Evolutionary conservation across 2,329 filamentous ascomycete genomes (phyloP).

Genomic region (Hypomyces perniciosus): DNA sequence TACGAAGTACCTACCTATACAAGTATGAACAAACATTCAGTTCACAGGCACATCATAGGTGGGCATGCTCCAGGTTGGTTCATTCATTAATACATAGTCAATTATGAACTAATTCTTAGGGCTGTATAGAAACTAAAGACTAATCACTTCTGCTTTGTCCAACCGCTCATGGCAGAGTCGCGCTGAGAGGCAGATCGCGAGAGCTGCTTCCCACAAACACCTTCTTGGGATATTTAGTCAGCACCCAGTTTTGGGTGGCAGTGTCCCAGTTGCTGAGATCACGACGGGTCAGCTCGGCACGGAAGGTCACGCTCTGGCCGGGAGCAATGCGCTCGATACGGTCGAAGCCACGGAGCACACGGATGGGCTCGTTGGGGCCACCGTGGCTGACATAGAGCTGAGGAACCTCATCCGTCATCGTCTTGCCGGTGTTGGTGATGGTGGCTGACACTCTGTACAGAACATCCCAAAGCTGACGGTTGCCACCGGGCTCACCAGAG

Average conservation of each 20-base stretch:
- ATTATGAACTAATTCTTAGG: not conserved
- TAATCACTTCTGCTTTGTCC: slow-evolving; percentile 1
- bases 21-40: too few relatives aligned
- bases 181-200: slow-evolving; percentile 43
- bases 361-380: slow-evolving; percentile 62
- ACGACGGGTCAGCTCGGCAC: slow-evolving; percentile 63
- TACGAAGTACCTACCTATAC: too few relatives aligned
- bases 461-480: slow-evolving; percentile 60
- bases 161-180: slow-evolving; percentile 11
- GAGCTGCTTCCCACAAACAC: slow-evolving; percentile 52
- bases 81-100: not conserved
- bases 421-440: slow-evolving; percentile 63
- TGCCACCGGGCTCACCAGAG: slow-evolving; percentile 54
- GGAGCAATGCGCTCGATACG: slow-evolving; percentile 62
- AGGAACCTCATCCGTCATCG: slow-evolving; percentile 63
- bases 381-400: slow-evolving; percentile 80
- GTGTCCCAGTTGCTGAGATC: slow-evolving; percentile 87
- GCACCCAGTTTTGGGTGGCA: slow-evolving; percentile 74
- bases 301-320: slow-evolving; percentile 62
- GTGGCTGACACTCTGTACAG: slow-evolving; percentile 62
- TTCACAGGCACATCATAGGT: too few relatives aligned
- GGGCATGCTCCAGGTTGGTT: too few relatives aligned
- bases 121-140: not conserved
- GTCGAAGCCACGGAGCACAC: slow-evolving; percentile 74
- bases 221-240: slow-evolving; percentile 46